Base-by-base conservation (phyloP, 305 asterid genomes). In the Striga hermonthica region DNA sequence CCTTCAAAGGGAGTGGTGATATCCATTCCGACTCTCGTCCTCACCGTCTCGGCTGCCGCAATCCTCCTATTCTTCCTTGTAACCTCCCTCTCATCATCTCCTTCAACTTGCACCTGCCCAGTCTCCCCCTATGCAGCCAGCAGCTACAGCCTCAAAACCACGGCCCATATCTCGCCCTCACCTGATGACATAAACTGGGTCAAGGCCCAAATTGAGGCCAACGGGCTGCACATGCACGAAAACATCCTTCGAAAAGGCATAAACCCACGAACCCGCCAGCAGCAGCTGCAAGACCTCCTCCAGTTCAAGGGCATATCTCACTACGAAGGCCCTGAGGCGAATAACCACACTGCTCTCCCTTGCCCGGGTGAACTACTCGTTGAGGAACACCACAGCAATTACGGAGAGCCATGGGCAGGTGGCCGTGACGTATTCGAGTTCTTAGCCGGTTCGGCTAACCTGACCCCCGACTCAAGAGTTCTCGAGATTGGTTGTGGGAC, bases 381-480 rank as follows among this genome's bases (percentile, higher is more conserved):
- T 0, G 98, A 92, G 79, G 86, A 87, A 70, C 98, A 92, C 71
- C 97, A 90, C 77, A 92, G 98, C 84, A 83, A 90, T 75, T 92
- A 92, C 28, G 98, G 98, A 49, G 98, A 92, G 81, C 98, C 98
- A 28, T 92, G 98, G 97, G 97, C 98, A 0, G 98, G 98, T 39
- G 98, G 98, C 57, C 81, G 97, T 48, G 98, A 92, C 63, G 96
- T 84, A 13, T 92, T 87, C 45, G 97, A 90, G 54, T 92, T 87
- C 74, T 87, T 92, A 31, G 98, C 97, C 1, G 89, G 77, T 72
- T 75, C 89, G 1, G 73, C 81, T 66, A 79, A 71, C 22, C 71
- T 92, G 57, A 74, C 67, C 4, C 86, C 94, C 4, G 61, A 76
- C 64, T 83, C 97, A 5, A 80, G 69, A 65, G 97, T 90, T 65